Base-by-base conservation (phyloP, 257 asterid species). In the Verbascum thapsus region DNA sequence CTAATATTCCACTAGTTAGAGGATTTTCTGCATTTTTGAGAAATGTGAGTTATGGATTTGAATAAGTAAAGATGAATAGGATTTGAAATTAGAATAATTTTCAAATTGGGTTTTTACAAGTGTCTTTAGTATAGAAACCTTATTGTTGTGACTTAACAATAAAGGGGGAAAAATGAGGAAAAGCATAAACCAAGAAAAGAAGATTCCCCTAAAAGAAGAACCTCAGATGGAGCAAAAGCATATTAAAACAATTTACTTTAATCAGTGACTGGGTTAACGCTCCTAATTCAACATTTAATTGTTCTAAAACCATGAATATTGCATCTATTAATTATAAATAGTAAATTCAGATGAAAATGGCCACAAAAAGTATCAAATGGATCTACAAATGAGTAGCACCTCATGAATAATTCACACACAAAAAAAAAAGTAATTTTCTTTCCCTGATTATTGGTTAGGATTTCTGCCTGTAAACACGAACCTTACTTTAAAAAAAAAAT, bases 181-280 rank as follows among this genome's bases (percentile, higher is more conserved):
- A 90, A 83, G 86, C 91, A 74, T 83, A 77, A 73, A 80, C 79
- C 90, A 85, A 80, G 92, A 69, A 83, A 85, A 81, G 95, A 83
- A 90, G 96, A 90, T 90, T 85, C 95, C 80, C 73, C 32, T 43
- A 66, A 80, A 81, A 82, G 84, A 83, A 74, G 72, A 47, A 73
- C 64, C 78, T 77, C 87, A 73, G 79, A 81, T 79, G 84, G 81
- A 69, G 68, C 57, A 66, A 70, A 71, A 77, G 76, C 74, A 78
- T 74, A 79, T 64, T 74, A 75, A 71, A 72, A 15, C 15, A 58
- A n/a, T 68, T 64, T 50, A 68, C 72, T 81, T 71, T 70, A 76
- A 66, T 65, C 60, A 71, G 54, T 53, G 12, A 55, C 57, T 58
- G 51, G 42, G 58, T 78, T 85, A 75, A 76, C 69, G 49, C 80